Percentiles rank a stretch among this genome's conserved stretches.
These are phyloP conservation scores for Fusarium tuaranense DNA, from an alignment of 2,329 filamentous ascomycete species.

Conservation along the genomic window DNA sequence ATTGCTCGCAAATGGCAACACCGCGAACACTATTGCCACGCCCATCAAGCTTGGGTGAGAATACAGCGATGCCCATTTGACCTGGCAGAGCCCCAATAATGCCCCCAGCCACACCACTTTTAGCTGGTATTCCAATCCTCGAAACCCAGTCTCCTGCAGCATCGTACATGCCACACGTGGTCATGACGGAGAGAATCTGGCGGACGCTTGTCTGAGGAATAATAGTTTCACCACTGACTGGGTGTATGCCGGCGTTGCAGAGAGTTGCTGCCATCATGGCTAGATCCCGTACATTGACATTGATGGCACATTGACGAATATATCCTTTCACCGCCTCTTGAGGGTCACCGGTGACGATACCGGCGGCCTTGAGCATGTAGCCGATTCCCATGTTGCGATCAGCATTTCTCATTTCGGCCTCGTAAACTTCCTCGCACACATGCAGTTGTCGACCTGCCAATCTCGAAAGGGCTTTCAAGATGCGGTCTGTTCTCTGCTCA, in stretches of 20 bases:
- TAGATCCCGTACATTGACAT: constrained; percentile 55
- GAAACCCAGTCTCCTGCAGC: constrained; percentile 55
- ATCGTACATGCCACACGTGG: constrained; percentile 56
- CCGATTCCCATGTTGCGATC: constrained; percentile 52
- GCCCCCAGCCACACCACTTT: constrained; percentile 51
- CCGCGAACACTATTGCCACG: constrained; percentile 50
- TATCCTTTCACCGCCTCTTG: constrained; percentile 53
- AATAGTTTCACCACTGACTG: constrained; percentile 47
- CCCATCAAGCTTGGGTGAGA: constrained; percentile 48
- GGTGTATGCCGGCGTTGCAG: constrained; percentile 52
- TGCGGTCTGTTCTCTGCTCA: constrained; percentile 51
- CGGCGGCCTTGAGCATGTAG: constrained; percentile 56
- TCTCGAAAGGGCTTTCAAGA: constrained; percentile 49
- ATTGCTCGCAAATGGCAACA: constrained; percentile 47
- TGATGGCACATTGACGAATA: constrained; percentile 55
- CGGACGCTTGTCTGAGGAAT: constrained; percentile 52
- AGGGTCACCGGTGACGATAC: constrained; percentile 51
- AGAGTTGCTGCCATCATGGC: constrained; percentile 55
- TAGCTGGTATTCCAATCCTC: constrained; percentile 53
- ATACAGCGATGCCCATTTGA: constrained; percentile 48
- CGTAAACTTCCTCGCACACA: constrained; percentile 54
- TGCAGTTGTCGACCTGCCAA: constrained; percentile 51
- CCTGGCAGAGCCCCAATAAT: constrained; percentile 49
- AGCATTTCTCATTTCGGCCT: constrained; percentile 51
- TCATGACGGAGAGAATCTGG: constrained; percentile 56